Conservation (phyloP, 768 basidiomycete species). For the Boletus pseudo-olivaceus region DNA sequence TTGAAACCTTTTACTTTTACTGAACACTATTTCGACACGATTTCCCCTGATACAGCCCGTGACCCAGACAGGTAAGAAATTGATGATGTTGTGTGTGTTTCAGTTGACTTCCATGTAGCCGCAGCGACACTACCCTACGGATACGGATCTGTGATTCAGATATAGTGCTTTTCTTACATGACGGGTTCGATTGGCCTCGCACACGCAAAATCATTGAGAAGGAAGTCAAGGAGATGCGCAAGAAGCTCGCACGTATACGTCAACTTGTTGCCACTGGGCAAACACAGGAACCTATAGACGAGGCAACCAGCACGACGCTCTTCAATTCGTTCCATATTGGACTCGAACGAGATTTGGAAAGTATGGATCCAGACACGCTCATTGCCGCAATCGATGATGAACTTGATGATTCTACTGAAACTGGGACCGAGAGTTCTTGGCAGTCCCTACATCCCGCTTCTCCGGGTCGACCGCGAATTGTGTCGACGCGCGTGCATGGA, state of each 20-base stretch:
- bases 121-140: conserved; percentile 46
- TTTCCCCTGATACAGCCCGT: conserved; percentile 53
- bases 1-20: conserved; percentile 61
- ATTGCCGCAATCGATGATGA: conserved; percentile 94
- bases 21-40: conserved; percentile 70
- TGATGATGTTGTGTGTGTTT: neutral
- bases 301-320: conserved; percentile 68
- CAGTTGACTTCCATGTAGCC: conserved; percentile 27
- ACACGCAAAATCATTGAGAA: conserved; percentile 87
- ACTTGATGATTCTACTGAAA: conserved; percentile 72
- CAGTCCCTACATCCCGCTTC: conserved; percentile 68
- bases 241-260: conserved; percentile 80
- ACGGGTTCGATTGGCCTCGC: conserved; percentile 90
- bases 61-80: conserved; percentile 44
- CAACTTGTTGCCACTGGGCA: conserved; percentile 93
- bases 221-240: conserved; percentile 83
- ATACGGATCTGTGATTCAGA: conserved; percentile 60
- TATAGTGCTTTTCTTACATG: conserved; percentile 72
- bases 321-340: conserved; percentile 97
- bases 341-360: conserved; percentile 71
- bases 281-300: conserved; percentile 69
- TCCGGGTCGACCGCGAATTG: conserved; percentile 38
- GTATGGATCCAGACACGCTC: conserved; percentile 69
- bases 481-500: conserved; percentile 42
- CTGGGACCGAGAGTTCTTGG: conserved; percentile 83